Conservation (phyloP, 805 yeast genomes). For the Saccharomycopsis vini region DNA sequence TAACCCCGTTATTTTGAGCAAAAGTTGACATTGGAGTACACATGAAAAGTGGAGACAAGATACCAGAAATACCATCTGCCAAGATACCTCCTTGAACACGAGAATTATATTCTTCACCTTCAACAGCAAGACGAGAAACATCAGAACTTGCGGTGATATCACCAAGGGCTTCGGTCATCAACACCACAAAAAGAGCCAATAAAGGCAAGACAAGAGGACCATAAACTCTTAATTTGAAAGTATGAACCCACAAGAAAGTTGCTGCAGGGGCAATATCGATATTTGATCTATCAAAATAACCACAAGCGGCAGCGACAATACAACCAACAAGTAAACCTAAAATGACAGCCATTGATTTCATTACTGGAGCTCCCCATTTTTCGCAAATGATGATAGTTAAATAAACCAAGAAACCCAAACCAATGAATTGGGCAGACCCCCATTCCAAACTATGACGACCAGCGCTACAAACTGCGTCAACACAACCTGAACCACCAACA, state of each 20-base stretch:
- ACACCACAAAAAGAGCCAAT: slow-evolving; percentile 70
- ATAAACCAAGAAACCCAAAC: slow-evolving; percentile 79
- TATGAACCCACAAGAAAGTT: slow-evolving; percentile 81
- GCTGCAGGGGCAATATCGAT: slow-evolving; percentile 71
- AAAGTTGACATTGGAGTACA: slow-evolving; percentile 86
- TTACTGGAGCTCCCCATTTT: slow-evolving; percentile 86
- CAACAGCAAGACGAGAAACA: slow-evolving; percentile 77
- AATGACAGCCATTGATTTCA: slow-evolving; percentile 91
- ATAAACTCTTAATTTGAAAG: slow-evolving; percentile 66
- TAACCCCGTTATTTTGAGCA: slow-evolving; percentile 94
- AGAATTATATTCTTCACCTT: slow-evolving; percentile 72
- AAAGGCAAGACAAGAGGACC: slow-evolving; percentile 84
- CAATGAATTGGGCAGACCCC: slow-evolving; percentile 84
- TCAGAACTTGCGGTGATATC: slow-evolving; percentile 92
- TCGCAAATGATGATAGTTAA: slow-evolving; percentile 68
- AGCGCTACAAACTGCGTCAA: slow-evolving; percentile 37
- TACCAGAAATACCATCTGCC: slow-evolving; percentile 80
- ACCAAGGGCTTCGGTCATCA: slow-evolving; percentile 92
- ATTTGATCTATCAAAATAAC: slow-evolving; percentile 53
- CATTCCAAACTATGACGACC: slow-evolving; percentile 56
- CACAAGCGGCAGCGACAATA: slow-evolving; percentile 85
- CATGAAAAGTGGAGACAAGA: slow-evolving; percentile 57
- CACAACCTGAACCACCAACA: slow-evolving; percentile 79
- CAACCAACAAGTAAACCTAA: slow-evolving; percentile 80
- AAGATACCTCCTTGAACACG: slow-evolving; percentile 89